Evolutionary conservation across 106 monocot species (phyloP), one percentile per base, ranked within the genome.

Genomic region (Posidonia australis): DNA sequence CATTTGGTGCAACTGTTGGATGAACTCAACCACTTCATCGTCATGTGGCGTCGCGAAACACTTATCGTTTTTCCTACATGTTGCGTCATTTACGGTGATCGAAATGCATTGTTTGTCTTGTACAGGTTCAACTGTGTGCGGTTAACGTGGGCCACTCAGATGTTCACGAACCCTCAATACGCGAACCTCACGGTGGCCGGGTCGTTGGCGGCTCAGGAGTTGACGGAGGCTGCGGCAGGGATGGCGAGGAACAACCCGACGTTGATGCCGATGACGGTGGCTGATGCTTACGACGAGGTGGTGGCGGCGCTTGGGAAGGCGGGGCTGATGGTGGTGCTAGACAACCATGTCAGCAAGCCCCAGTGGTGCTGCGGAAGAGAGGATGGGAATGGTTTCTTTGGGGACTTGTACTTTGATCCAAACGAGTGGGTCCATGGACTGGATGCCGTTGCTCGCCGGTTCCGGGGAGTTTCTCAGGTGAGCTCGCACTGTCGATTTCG

Each of bases 331-430:
- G 71, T 64, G 64, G 78, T 83, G 57, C 68, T 78, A 1, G 82
- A 83, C 49, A 83, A 83, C 54, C 82, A 78, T 31, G 72, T 83
- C 9, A 83, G 75, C 64, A 53, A 63, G 46, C 78, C 82, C 13
- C 44, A 68, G 75, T 83, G 78, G 78, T 83, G 82, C 64, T 83
- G 82, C 64, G 65, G 58, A 1, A 29, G 29, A 1, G 60, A 83
- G 3, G 82, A 82, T 36, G 82, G 82, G 22, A 83, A 83, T 19
- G 78, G 78, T 1, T 83, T 78, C 76, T 83, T 78, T 25, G 82
- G 82, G 26, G 78, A 83, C 65, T 9, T 21, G 62, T 71, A 68
- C 42, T 83, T 83, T 31, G 72, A 83, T 20, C 28, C 60, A 1
- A 75, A 75, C 10, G 75, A 78, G 17, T 83, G 82, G 82, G 29